phyloP scores from a whole-genome alignment of 23 red algal genomes.

The Pyropia haitanensis region DNA sequence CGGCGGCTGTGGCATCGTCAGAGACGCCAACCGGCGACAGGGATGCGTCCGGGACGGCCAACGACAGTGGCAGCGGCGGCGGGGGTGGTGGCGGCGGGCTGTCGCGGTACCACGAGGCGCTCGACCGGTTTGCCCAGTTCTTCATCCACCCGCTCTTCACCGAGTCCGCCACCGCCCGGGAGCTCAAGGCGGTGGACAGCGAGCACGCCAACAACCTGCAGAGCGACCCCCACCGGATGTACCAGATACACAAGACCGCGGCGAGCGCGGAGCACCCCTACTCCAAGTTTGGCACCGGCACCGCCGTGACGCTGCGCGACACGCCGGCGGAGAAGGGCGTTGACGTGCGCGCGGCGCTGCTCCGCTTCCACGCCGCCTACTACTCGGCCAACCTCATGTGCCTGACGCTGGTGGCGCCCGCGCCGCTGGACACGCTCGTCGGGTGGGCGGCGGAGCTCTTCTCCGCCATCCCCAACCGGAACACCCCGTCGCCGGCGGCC shows the following conservation, averaged over 20 bases:
- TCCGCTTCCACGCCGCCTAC: constrained; percentile 59
- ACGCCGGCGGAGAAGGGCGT: constrained; percentile 20
- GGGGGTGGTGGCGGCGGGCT: background rate
- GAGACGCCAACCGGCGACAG: too few species aligned
- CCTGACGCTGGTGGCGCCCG: constrained; percentile 50
- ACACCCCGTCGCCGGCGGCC: constrained; percentile 21
- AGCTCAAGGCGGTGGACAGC: constrained; percentile 86
- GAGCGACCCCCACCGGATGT: constrained; percentile 59
- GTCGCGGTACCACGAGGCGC: constrained; percentile 52
- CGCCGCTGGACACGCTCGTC: constrained; percentile 47
- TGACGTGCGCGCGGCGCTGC: constrained; percentile 45
- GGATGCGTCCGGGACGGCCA: background rate
- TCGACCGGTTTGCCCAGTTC: constrained; percentile 96
- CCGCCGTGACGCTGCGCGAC: constrained; percentile 56
- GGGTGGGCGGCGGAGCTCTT: constrained; percentile 54
- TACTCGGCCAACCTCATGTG: constrained; percentile 89
- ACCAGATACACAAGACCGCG: constrained; percentile 38
- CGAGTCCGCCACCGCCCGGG: constrained; percentile 63
- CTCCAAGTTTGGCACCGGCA: constrained; percentile 82
- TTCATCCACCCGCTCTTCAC: constrained; percentile 86
- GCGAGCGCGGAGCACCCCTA: constrained; percentile 61
- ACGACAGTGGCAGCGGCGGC: background rate
- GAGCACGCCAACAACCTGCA: constrained; percentile 93
- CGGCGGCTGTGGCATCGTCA: too few species aligned
- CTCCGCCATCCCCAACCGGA: constrained; percentile 49